Base-by-base conservation (phyloP, 371 early-diverging fungal species). In the Actinomucor elegans region DNA sequence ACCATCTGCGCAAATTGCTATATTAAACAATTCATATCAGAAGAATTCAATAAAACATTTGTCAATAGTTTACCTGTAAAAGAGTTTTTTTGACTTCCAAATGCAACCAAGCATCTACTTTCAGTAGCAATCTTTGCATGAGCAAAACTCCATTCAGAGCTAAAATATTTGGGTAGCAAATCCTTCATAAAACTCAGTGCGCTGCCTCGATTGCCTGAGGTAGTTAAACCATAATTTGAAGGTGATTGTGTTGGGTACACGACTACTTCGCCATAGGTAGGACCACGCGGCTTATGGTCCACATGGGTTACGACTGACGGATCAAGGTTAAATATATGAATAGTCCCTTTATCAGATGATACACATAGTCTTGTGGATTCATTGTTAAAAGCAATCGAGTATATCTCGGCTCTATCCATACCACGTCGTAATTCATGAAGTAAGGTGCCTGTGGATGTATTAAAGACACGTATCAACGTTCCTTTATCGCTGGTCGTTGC, bases 61-160 rank as follows among this genome's bases (percentile, higher is more conserved):
- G 2, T 3, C 24, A 26, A 24, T 29, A 15, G 10, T 68, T 66
- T 75, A 83, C 87, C 89, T 51, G 89, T 77, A 37, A 93, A 73
- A 28, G 86, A 83, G 62, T 90, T 83, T 56, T 81, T 84, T 60
- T 79, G 80, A 36, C 77, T 77, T 15, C 85, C 89, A 78, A 96
- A 94, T 8, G 87, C 91, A 45, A 87, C 88, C 7, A 92, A 79
- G 59, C 89, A 93, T 48, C 87, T 81, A 50, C 83, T 82, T 55
- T 93, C 93, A 4, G 81, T 82, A 14, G 87, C 83, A 9, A 96
- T 77, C 44, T 86, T 80, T 48, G 88, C 93, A 57, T 93, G 88
- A 4, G 94, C 94, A 81, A 95, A 97, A 9, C 89, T 88, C 94
- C 95, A 94, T 57, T 93, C 93, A 12, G 92, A 92, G 15, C 91